Conservation (phyloP, 202 grass and related monocot species). For the Brachypodium distachyon region DNA sequence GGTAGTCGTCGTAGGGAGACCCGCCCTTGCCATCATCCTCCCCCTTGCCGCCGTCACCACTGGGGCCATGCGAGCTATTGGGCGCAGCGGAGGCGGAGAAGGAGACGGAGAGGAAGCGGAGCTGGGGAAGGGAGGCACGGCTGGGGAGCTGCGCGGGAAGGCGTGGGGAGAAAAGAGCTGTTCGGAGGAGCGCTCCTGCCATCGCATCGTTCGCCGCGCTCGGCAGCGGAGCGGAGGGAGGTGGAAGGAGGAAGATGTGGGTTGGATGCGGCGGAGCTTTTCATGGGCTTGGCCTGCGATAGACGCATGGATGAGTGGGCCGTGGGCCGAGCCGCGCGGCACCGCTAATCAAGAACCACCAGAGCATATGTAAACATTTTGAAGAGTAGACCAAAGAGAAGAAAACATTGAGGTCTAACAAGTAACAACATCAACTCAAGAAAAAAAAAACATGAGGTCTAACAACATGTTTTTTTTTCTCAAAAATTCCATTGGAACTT, state of each 20-base stretch:
- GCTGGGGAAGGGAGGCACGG: neutral
- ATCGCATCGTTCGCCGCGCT: neutral
- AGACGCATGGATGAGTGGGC: too few species aligned
- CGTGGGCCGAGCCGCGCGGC: too few species aligned
- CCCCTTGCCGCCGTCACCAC: neutral
- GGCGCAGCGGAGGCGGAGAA: slow-evolving; percentile 12
- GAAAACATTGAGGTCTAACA: too few species aligned
- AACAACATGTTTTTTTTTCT: too few species aligned
- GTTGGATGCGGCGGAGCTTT: neutral
- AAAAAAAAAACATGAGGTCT: too few species aligned
- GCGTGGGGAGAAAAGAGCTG: neutral
- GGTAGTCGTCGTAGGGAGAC: slow-evolving; percentile 31
- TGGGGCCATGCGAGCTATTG: slow-evolving; percentile 21
- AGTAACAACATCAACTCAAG: too few species aligned
- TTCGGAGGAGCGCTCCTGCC: slow-evolving; percentile 32
- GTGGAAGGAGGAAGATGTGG: slow-evolving; percentile 9
- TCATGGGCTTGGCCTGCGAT: neutral
- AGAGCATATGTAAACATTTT: too few species aligned
- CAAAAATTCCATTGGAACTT: too few species aligned
- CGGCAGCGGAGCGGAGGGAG: neutral
- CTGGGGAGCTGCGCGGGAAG: neutral
- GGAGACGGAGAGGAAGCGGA: slow-evolving; percentile 25
- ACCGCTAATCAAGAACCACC: too few species aligned
- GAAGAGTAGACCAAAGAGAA: too few species aligned
- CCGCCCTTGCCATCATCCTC: neutral